A percentile compares a stretch with the other conserved stretches of the same genome.
These are phyloP conservation scores for Alternaria sp. DNA, from an alignment of 2,329 filamentous ascomycete species.

Conservation along the genomic window DNA sequence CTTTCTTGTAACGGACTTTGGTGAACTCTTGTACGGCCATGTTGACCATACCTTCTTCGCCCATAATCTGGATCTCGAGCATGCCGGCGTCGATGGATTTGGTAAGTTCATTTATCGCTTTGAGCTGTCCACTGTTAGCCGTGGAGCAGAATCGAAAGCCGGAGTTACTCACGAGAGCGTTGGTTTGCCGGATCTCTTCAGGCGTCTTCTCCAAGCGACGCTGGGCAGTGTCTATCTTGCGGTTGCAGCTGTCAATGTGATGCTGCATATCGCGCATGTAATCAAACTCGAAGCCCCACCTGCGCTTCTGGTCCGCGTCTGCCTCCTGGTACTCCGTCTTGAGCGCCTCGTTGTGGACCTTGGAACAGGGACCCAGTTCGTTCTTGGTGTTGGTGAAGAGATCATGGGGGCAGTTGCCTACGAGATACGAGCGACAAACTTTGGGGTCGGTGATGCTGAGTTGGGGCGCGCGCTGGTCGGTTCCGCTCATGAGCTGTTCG, in stretches of 20 bases:
- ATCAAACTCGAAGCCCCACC: slow-evolving; percentile 93
- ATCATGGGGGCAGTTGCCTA: slow-evolving; percentile 94
- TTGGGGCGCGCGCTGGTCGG: slow-evolving; percentile 77
- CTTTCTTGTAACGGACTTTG: slow-evolving; percentile 80
- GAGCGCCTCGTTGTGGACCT: slow-evolving; percentile 85
- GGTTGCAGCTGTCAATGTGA: slow-evolving; percentile 96
- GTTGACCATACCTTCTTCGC: slow-evolving; percentile 80
- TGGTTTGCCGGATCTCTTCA: slow-evolving; percentile 96
- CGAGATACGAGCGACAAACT: slow-evolving; percentile 93
- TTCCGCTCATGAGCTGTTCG: slow-evolving; percentile 77
- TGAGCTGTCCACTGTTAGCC: slow-evolving; percentile 62
- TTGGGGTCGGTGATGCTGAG: slow-evolving; percentile 90
- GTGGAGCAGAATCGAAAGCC: not conserved
- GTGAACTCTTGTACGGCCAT: slow-evolving; percentile 87
- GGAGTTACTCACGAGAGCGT: slow-evolving; percentile 68
- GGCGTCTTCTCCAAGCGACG: slow-evolving; percentile 93
- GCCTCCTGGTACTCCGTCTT: slow-evolving; percentile 88
- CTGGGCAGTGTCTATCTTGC: slow-evolving; percentile 89
- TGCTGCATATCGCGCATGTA: slow-evolving; percentile 96
- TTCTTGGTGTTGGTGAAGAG: slow-evolving; percentile 99
- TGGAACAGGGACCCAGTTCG: slow-evolving; percentile 88
- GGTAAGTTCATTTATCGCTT: slow-evolving; percentile 82
- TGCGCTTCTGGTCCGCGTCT: slow-evolving; percentile 73
- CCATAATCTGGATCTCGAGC: slow-evolving; percentile 84
- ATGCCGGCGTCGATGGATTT: slow-evolving; percentile 82